phyloP scores from a whole-genome alignment of 2,329 filamentous ascomycete genomes.

The Aspergillus awamori region DNA sequence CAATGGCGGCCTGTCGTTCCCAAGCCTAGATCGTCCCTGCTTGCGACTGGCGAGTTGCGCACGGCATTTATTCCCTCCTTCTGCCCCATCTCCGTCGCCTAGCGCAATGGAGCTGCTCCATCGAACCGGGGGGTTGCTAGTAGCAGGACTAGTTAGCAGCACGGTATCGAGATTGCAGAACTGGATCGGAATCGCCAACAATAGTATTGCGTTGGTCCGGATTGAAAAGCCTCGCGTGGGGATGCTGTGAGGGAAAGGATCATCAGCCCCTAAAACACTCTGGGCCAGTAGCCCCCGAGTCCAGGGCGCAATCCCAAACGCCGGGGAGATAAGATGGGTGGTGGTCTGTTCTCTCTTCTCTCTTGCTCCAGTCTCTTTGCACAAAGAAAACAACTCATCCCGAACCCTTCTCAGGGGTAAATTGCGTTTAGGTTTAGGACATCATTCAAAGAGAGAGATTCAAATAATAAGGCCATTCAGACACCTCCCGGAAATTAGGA shows the following conservation, averaged over 20 bases:
- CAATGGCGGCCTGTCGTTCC: conserved; percentile 17
- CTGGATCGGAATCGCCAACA: conserved; percentile 14
- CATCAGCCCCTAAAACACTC: conserved; percentile 17
- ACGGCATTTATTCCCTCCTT: conserved; percentile 1
- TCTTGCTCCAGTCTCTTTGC: background rate
- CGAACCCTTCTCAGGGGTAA: background rate
- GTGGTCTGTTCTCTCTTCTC: conserved; percentile 1
- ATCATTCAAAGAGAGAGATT: background rate
- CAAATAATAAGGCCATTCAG: background rate
- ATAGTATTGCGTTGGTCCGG: conserved; percentile 7
- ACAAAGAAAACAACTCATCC: background rate
- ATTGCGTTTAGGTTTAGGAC: background rate
- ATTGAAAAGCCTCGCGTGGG: conserved; percentile 12
- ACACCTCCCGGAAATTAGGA: no score
- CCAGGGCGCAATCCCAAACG: conserved; percentile 20
- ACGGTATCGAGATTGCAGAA: conserved; percentile 15
- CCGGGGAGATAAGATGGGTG: conserved; percentile 17
- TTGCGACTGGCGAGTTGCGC: conserved; percentile 7
- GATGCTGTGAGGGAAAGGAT: conserved; percentile 18
- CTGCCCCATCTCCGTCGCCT: background rate
- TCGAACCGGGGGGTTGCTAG: background rate
- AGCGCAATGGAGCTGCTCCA: background rate
- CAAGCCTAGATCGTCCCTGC: conserved; percentile 16
- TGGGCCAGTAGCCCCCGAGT: conserved; percentile 16
- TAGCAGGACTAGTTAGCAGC: no score